These are phyloP conservation scores for Ophiostoma fasciatum DNA, from an alignment of 2,329 filamentous ascomycete species.

Conservation along the genomic window DNA sequence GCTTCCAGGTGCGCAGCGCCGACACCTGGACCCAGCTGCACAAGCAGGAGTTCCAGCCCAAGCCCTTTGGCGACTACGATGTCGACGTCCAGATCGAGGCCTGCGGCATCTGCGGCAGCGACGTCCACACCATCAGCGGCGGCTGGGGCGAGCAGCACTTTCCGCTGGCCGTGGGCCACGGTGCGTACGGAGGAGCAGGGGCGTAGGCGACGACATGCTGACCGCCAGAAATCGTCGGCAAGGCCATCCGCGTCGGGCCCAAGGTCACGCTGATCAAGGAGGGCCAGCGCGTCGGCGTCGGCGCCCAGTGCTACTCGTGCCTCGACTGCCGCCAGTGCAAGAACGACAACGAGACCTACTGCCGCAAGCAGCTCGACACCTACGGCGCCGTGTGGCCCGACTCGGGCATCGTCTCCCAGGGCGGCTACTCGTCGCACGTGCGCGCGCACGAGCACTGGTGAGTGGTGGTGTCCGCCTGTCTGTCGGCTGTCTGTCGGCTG, in stretches of 20 bases:
- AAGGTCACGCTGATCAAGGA: slow-evolving; percentile 45
- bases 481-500: too few relatives aligned
- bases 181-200: too few relatives aligned
- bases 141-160: slow-evolving; percentile 51
- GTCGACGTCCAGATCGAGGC: slow-evolving; percentile 77
- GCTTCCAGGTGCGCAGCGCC: slow-evolving; percentile 42
- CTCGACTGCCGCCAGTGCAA: slow-evolving; percentile 50
- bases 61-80: slow-evolving; percentile 76
- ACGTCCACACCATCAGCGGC: slow-evolving; percentile 55
- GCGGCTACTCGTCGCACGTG: slow-evolving; percentile 31
- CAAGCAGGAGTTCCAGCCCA: slow-evolving; percentile 65
- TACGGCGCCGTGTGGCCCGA: slow-evolving; percentile 40
- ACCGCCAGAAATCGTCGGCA: slow-evolving; percentile 58
- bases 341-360: slow-evolving; percentile 55
- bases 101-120: slow-evolving; percentile 62
- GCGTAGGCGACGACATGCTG: too few relatives aligned
- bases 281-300: slow-evolving; percentile 53
- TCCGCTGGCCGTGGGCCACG: slow-evolving; percentile 53
- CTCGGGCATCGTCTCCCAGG: slow-evolving; percentile 39
- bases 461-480: slow-evolving; percentile 9
- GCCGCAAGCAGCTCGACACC: slow-evolving; percentile 42
- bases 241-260: slow-evolving; percentile 49
- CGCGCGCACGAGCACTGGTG: slow-evolving; percentile 56
- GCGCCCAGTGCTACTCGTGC: slow-evolving; percentile 51
- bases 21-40: slow-evolving; percentile 45